phyloP scores from a whole-genome alignment of 2,329 filamentous ascomycete species.

The Monilinia polystroma region DNA sequence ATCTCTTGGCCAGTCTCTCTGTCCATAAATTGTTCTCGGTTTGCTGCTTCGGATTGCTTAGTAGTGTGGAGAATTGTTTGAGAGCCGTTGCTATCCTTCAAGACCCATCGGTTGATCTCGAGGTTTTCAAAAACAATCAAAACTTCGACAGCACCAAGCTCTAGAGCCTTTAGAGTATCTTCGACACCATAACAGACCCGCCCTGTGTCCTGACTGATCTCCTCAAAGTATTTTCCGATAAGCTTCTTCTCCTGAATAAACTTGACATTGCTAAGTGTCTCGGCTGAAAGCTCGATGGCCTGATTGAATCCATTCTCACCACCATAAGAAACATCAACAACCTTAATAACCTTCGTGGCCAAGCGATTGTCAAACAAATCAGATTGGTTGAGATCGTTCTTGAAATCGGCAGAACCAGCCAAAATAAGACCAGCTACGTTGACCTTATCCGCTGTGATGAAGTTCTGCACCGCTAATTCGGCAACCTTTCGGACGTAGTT shows the following conservation, averaged over 20 bases:
- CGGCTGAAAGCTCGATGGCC: slow-evolving; percentile 90
- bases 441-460: slow-evolving; percentile 97
- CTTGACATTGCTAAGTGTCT: slow-evolving; percentile 98
- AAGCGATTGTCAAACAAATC: slow-evolving; percentile 96
- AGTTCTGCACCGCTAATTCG: slow-evolving; percentile 97
- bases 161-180: slow-evolving; percentile 93
- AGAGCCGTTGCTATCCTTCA: slow-evolving; percentile 73
- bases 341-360: slow-evolving; percentile 95
- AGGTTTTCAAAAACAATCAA: slow-evolving; percentile 97
- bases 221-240: slow-evolving; percentile 97
- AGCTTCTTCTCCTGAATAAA: slow-evolving; percentile 99
- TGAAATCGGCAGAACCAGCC: slow-evolving; percentile 98
- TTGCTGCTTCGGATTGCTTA: slow-evolving; percentile 73
- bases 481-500: slow-evolving; percentile 99
- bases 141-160: slow-evolving; percentile 90
- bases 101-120: slow-evolving; percentile 85
- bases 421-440: slow-evolving; percentile 95
- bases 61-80: slow-evolving; percentile 83
- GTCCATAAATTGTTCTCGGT: slow-evolving; percentile 87
- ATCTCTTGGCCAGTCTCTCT: slow-evolving; percentile 96
- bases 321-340: slow-evolving; percentile 97
- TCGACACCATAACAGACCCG: slow-evolving; percentile 98
- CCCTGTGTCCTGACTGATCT: slow-evolving; percentile 96
- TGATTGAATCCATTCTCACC: slow-evolving; percentile 99
- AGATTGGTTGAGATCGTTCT: slow-evolving; percentile 96